Conservation (phyloP, 2,329 filamentous ascomycete species). For the Alternaria infectoria region DNA sequence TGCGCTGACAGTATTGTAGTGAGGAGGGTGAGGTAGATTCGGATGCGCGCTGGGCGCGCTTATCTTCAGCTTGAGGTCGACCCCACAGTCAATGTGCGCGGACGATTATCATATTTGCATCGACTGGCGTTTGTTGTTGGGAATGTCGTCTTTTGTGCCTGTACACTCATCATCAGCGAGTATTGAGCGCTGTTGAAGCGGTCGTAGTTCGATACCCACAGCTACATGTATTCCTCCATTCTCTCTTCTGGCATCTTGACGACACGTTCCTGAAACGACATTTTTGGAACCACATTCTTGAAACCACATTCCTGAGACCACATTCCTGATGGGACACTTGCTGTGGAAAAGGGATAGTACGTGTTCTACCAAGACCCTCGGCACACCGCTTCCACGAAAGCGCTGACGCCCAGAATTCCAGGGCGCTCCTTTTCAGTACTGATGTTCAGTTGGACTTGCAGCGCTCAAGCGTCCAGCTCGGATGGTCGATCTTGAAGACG, state of each 20-base stretch:
- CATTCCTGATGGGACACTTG: background rate
- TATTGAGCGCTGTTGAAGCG: background rate
- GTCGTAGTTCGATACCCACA: background rate
- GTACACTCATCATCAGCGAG: background rate
- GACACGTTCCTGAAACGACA: background rate
- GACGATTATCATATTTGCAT: slow-evolving; percentile 1
- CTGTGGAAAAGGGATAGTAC: background rate
- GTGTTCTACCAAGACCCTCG: background rate
- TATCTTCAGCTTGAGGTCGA: slow-evolving; percentile 22
- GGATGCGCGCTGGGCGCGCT: slow-evolving; percentile 38
- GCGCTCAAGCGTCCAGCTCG: background rate
- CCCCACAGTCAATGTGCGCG: background rate
- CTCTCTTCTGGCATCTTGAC: background rate
- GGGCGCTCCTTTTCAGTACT: background rate
- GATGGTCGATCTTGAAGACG: background rate
- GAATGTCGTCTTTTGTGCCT: background rate
- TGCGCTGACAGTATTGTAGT: slow-evolving; percentile 31
- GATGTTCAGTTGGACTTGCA: background rate
- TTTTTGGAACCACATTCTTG: background rate
- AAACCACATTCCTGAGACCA: background rate
- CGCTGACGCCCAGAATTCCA: background rate
- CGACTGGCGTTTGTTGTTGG: background rate
- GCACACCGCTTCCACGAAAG: background rate
- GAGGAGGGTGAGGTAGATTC: slow-evolving; percentile 33
- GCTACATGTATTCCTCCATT: background rate